Base-by-base conservation (phyloP, 305 asterid species). In the Salvia sclarea region DNA sequence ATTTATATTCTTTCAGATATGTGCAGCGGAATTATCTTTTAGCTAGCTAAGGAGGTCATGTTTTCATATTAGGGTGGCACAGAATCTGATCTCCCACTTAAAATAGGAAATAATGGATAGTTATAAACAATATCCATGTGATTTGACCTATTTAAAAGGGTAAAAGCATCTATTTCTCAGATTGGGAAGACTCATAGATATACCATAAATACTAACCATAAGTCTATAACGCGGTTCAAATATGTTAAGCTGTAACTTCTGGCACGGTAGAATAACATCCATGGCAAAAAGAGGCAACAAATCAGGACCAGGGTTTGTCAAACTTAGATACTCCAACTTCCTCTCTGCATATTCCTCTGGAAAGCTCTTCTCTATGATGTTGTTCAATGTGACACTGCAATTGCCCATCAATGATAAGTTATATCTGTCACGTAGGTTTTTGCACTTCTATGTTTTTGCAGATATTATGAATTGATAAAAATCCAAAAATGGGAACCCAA, bases 171-270 rank as follows among this genome's bases (percentile, higher is more conserved):
- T 9, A 10, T 3, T 1, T 49, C 28, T 8, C 12, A n/a, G 5
- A 55, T 5, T 28, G 21, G 11, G n/a, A 54, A 13, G 28, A 28
- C 40, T 7, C 22, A 21, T 20, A 20, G 14, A 53, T 24, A 14
- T 53, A 25, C 60, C 5, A 12, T 14, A n/a, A 55, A 55, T n/a
- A 55, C 91, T 86, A 61, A 95, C 99, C 99, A 95, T 89, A 48
- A 95, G 95, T 69, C 99, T 85, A 79, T 95, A 95, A 61, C 97
- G 98, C 67, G 99, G 98, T 80, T 92, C 99, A 82, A 89, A 92
- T 75, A 89, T 95, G 81, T 92, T 95, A 31, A 95, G 86, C 66
- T 90, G 97, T 75, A 92, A 74, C 84, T 92, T 95, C 84, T 92
- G 98, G 84, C 98, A 92, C 16, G 99, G 99, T 62, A 95, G 73